Evolutionary conservation across 2,329 filamentous ascomycete genomes (phyloP), one percentile per base, ranked within the genome.

Genomic region (Alternaria angustiovoidea): DNA sequence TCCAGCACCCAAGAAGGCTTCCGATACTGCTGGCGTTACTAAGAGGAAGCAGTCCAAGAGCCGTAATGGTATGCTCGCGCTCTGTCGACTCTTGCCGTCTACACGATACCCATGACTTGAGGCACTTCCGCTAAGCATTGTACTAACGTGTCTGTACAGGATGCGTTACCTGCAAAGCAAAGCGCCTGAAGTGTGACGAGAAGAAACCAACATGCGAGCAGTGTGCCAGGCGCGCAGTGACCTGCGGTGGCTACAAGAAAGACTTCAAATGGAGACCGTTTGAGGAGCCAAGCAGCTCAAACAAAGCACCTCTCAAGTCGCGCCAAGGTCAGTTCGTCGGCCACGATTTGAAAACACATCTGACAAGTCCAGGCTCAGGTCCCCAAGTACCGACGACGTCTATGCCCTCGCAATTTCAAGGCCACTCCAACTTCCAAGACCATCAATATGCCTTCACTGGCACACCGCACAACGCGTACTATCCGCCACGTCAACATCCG

Each of bases 41-140:
- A 91, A 90, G 72, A 86, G 87, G 30, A 92, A 91, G 73, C 89
- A 91, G 79, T 89, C 88, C 61, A 92, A 92, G 78, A 91, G 89
- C 79, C 87, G 89, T 68, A 91, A 91, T 81, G 89, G 89, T 91
- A 87, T 70, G 84, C 79, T 61, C 12, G 22, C 30, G 38, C 14
- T 34, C 32, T 41, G 9, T 49, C n/a, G 22, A 26, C 22, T 30
- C 48, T 44, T 47, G 62, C 60, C 59, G 30, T n/a, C 9, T 22
- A 36, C 30, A 54, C 8, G 20, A 54, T 12, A 8, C 28, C 18
- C 39, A 16, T 46, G 6, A 24, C 26, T 38, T 2, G 32, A 28
- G 26, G n/a, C 28, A 24, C 28, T 53, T 54, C 16, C 38, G 58
- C 22, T 24, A 36, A 41, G 39, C 18, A 24, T 51, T 11, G 9